Base-by-base conservation (phyloP, 2,329 filamentous ascomycete species). In the Akanthomyces lecanii region DNA sequence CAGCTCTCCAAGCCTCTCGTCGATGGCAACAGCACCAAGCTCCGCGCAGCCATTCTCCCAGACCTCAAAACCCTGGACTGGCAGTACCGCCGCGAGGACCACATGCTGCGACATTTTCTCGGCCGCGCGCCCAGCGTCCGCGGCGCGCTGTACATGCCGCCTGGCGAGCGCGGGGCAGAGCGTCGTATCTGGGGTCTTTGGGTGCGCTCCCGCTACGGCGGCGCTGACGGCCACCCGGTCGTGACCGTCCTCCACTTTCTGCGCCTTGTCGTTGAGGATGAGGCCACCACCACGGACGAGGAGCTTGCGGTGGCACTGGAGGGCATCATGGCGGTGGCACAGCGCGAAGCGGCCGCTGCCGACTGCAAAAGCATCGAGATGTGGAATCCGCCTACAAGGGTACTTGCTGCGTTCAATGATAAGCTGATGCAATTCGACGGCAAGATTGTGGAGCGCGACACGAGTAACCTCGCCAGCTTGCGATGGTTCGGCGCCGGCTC, bases 31-130 rank as follows among this genome's bases (percentile, higher is more conserved):
- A 62, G 69, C 1, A 63, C 69, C 69, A 69, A 70, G 71, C 70
- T 68, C 70, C 72, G 70, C 69, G 71, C 71, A 11, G 73, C 72
- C 18, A 57, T 78, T 11, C 54, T 75, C 0, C 75, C 75, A 0
- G 71, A 74, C 40, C 51, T 70, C 4, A 69, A 69, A n/a, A 71
- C 70, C 7, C 63, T 74, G 2, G 65, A 68, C 82, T 95, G 47
- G 89, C 91, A 47, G 77, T 93, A 65, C 68, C 86, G 54, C 89
- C 86, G 94, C 55, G 92, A 97, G 75, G 87, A 92, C 56, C 95
- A 90, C 73, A 88, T 94, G 70, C 84, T 83, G 5, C 80, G 82
- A 61, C 82, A 85, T 65, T 78, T 93, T 6, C 84, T 89, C 67
- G 78, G 82, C 2, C 71, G 70, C 44, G 75, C 73, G 0, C 88